These are phyloP conservation scores for Fusarium austroafricanum DNA, from an alignment of 2,329 filamentous ascomycete genomes.

Conservation along the genomic window DNA sequence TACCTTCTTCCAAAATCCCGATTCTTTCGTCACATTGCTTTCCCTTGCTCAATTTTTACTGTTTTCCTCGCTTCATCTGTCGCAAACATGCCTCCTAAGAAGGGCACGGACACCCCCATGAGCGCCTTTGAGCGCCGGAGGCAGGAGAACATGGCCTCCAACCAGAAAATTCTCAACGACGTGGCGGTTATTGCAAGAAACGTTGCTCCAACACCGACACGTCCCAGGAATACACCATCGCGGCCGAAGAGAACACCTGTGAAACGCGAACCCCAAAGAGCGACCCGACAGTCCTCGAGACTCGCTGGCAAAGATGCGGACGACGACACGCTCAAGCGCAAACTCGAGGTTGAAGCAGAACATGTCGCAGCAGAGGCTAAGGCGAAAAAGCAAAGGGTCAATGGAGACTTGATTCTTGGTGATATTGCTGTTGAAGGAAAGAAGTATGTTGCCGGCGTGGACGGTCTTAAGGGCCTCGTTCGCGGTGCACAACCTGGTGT, in stretches of 20 bases:
- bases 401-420: constrained; percentile 73
- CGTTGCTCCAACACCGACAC: constrained; percentile 67
- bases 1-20: not conserved
- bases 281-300: constrained; percentile 69
- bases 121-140: constrained; percentile 90
- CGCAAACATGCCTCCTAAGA: constrained; percentile 56
- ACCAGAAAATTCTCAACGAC: constrained; percentile 82
- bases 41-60: not conserved
- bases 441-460: constrained; percentile 76
- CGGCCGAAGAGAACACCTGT: constrained; percentile 55
- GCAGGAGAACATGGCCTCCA: constrained; percentile 86
- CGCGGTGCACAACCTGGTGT: constrained; percentile 82
- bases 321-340: constrained; percentile 60
- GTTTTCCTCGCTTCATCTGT: not conserved
- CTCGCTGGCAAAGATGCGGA: constrained; percentile 67
- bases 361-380: constrained; percentile 55
- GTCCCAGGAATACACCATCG: constrained; percentile 51
- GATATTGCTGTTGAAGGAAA: constrained; percentile 85
- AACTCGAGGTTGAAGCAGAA: constrained; percentile 62
- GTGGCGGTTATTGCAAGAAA: constrained; percentile 78
- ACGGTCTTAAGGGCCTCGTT: constrained; percentile 69
- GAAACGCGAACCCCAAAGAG: constrained; percentile 60
- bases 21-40: not conserved
- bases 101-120: constrained; percentile 59
- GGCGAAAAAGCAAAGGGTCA: constrained; percentile 68